Evolutionary conservation across 441 rosid genomes (phyloP), one percentile per base, ranked within the genome.

Genomic region (Populus hybrid): DNA sequence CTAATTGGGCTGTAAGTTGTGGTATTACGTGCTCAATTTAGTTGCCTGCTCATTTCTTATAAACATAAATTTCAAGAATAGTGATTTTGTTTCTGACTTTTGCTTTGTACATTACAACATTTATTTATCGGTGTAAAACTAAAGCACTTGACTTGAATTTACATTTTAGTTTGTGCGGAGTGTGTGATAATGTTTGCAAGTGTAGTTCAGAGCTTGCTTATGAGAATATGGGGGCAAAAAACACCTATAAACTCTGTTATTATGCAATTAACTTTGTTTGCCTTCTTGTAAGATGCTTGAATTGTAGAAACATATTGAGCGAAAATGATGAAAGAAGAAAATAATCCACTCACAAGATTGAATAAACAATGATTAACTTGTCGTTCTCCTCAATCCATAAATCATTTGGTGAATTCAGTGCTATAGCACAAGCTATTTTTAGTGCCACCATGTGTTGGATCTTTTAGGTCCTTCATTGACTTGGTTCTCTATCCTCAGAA

Each of bases 1-100:
- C 99, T 18, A 95, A 90, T 77, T 95, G 99, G 99, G 97, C 98
- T 23, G 99, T 95, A 84, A 88, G 93, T 68, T 29, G 64, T 2
- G 20, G 23, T 9, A 35, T 68, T 75, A 7, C 59, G 29, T 29
- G 12, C 63, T 56, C 38, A 59, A 18, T 70, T 81, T 64, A 9
- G 53, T 56, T 74, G 71, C 71, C 42, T 69, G 3, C 21, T 66
- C 45, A 36, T 68, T 66, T 63, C 29, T 31, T 24, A 56, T 35
- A 42, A 42, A 20, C 11, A 7, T 28, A 11, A 31, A 40, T 63
- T 35, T 76, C 23, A 9, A n/a, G 38, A 35, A 18, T 24, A 6
- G 29, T 4, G 28, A 24, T 68, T 1, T 35, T 26, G 74, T 29
- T 69, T 68, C 38, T 59, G 35, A 6, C 35, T 21, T 18, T 24